Conservation (phyloP, 306 rosid species). For the Medicago truncatula region DNA sequence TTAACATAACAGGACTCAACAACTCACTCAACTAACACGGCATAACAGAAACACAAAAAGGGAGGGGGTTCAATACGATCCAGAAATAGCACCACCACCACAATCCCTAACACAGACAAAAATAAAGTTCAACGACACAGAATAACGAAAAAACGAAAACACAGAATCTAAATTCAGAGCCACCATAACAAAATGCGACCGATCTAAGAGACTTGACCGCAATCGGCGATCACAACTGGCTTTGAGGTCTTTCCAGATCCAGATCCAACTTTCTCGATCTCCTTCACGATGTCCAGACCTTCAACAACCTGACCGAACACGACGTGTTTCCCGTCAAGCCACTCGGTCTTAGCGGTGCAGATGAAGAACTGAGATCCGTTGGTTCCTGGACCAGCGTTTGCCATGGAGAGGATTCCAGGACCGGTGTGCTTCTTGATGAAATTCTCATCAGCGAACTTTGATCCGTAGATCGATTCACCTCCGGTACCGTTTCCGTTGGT, state of each 20-base stretch:
- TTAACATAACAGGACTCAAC: slow-evolving; percentile 40
- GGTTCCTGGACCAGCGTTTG: slow-evolving; percentile 89
- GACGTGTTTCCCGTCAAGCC: slow-evolving; percentile 96
- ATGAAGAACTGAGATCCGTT: slow-evolving; percentile 97
- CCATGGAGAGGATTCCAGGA: slow-evolving; percentile 87
- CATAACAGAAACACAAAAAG: background rate
- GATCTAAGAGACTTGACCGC: slow-evolving; percentile 86
- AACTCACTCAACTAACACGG: slow-evolving; percentile 28
- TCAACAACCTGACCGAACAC: slow-evolving; percentile 82
- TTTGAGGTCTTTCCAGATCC: slow-evolving; percentile 62
- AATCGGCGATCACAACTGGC: slow-evolving; percentile 71
- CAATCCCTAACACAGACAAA: slow-evolving; percentile 28
- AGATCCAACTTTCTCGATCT: slow-evolving; percentile 79
- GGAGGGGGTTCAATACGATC: slow-evolving; percentile 37
- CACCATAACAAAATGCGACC: background rate
- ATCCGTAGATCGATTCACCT: slow-evolving; percentile 91
- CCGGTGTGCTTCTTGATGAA: slow-evolving; percentile 92
- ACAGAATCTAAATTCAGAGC: slow-evolving; percentile 39
- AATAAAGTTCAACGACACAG: background rate
- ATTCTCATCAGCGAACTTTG: slow-evolving; percentile 93
- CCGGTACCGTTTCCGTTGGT: slow-evolving; percentile 97
- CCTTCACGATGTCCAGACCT: slow-evolving; percentile 62
- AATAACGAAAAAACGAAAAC: slow-evolving; percentile 6
- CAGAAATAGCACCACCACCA: slow-evolving; percentile 30
- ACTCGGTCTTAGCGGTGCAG: slow-evolving; percentile 79